Conservation (phyloP, 805 yeast species). For the Candida koratica region DNA sequence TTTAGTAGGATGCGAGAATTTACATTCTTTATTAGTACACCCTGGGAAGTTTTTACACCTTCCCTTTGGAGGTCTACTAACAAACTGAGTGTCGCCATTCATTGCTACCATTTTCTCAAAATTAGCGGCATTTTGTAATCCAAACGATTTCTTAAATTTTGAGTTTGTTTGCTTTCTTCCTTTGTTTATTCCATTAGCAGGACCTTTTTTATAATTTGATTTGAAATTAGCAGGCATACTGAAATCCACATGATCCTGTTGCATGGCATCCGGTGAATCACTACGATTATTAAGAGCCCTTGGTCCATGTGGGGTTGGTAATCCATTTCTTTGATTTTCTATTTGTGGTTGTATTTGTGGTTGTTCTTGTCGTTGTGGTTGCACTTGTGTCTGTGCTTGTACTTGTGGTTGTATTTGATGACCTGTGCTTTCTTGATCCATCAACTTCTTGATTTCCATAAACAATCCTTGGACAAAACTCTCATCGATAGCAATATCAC, state of each 20-base stretch:
- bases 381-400: slow-evolving; percentile 3
- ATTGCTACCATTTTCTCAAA: slow-evolving; percentile 36
- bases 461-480: slow-evolving; percentile 55
- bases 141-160: slow-evolving; percentile 25
- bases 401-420: slow-evolving; percentile 8
- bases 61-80: slow-evolving; percentile 50
- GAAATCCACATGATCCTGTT: slow-evolving; percentile 15
- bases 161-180: slow-evolving; percentile 22
- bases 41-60: slow-evolving; percentile 72
- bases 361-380: slow-evolving; percentile 9
- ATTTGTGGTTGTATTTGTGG: slow-evolving; percentile 1
- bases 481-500: slow-evolving; percentile 57
- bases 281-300: slow-evolving; percentile 1
- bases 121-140: slow-evolving; percentile 37
- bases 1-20: slow-evolving; percentile 75
- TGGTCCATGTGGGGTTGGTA: slow-evolving; percentile 2
- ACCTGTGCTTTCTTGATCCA: slow-evolving; percentile 14
- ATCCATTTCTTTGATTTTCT: not conserved
- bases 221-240: slow-evolving; percentile 10
- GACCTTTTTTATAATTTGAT: slow-evolving; percentile 4
- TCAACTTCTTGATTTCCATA: slow-evolving; percentile 48
- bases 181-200: slow-evolving; percentile 13
- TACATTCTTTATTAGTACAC: slow-evolving; percentile 66
- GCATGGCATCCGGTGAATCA: slow-evolving; percentile 9
- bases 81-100: slow-evolving; percentile 25